A percentile compares a stretch with the other conserved stretches of the same genome.
These are phyloP conservation scores for Pseudocercospora fijiensis DNA, from an alignment of 2,329 filamentous ascomycete genomes.

Conservation along the genomic window DNA sequence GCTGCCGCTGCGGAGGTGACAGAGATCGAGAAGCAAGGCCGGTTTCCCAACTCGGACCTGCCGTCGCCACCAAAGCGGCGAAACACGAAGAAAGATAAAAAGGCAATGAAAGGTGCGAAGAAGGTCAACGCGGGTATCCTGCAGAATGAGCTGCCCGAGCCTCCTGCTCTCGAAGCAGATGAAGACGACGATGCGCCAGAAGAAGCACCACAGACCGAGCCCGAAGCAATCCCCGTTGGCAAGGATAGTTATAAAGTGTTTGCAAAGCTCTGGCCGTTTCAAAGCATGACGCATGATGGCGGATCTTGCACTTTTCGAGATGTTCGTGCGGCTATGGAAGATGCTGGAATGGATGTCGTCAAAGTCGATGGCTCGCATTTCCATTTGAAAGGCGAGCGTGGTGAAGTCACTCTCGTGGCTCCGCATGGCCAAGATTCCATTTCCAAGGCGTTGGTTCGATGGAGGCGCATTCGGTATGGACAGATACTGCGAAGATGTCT, in stretches of 20 bases:
- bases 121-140: background rate
- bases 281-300: background rate
- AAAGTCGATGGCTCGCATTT: background rate
- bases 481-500: background rate
- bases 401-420: background rate
- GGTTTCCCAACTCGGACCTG: background rate
- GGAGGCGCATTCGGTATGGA: background rate
- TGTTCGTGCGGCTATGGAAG: background rate
- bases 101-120: background rate
- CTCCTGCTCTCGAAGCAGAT: background rate
- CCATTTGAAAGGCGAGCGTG: background rate
- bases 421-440: background rate
- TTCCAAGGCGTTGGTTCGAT: background rate
- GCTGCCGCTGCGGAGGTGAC: background rate
- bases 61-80: background rate
- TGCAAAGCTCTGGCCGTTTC: background rate
- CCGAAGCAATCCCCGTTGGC: background rate
- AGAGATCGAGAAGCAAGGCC: background rate
- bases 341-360: background rate
- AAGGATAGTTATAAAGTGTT: background rate
- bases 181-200: background rate
- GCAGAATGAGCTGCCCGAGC: background rate
- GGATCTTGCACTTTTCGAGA: background rate
- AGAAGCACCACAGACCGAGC: background rate
- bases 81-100: background rate